phyloP scores from a whole-genome alignment of 164 flowering plant species.

The Sedum album region DNA sequence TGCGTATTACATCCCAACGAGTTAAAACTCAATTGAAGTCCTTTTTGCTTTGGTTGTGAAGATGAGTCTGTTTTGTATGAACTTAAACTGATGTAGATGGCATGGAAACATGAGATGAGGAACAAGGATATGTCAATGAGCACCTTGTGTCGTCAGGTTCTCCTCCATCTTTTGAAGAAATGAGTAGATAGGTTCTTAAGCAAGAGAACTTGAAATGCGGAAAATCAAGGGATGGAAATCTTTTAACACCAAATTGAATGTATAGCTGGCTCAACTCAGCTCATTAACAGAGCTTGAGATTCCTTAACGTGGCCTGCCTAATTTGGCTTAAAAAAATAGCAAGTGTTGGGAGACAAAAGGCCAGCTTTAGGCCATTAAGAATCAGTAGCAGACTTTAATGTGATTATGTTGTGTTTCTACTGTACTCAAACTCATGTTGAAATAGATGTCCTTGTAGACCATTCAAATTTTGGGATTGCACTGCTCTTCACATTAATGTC shows the following conservation, averaged over 20 bases:
- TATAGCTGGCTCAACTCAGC: background rate
- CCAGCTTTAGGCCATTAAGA: constrained; percentile 36
- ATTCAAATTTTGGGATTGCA: background rate
- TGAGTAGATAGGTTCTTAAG: background rate
- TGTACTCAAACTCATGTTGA: background rate
- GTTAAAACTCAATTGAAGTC: no score
- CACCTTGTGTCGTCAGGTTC: background rate
- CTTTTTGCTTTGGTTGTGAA: background rate
- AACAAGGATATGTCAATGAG: constrained; percentile 11
- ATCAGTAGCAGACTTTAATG: background rate
- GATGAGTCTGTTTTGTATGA: background rate
- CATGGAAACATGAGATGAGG: constrained; percentile 12
- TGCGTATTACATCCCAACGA: background rate
- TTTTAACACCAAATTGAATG: background rate
- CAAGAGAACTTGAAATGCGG: background rate
- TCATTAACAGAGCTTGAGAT: background rate
- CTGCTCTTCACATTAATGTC: background rate
- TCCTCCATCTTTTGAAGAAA: background rate
- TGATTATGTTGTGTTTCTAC: background rate
- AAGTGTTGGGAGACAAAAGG: constrained; percentile 44
- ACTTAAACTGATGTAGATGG: constrained; percentile 9
- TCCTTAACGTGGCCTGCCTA: background rate
- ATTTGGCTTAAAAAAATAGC: background rate
- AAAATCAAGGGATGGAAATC: background rate
- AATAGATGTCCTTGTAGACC: background rate